Evolutionary conservation across 129 eudicot species (phyloP).

Genomic region (Artemisia argyi): DNA sequence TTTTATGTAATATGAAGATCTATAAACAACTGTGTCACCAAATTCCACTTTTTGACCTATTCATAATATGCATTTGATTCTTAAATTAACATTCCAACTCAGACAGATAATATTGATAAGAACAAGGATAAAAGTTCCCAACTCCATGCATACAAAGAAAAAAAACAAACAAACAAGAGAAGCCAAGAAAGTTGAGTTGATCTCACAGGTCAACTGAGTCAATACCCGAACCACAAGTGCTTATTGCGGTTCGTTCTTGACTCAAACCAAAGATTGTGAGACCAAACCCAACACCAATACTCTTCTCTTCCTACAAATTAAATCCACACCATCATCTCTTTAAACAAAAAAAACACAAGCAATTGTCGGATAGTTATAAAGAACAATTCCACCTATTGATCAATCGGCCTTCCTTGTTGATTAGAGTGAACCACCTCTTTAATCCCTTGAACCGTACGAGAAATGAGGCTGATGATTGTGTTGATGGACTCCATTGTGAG

Average conservation of each 20-base stretch:
- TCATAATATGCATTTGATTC: background rate
- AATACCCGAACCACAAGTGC: constrained; percentile 91
- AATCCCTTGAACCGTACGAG: constrained; percentile 68
- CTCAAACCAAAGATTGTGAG: constrained; percentile 50
- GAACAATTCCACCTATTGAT: constrained; percentile 26
- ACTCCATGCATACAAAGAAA: constrained; percentile 14
- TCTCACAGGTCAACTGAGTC: constrained; percentile 64
- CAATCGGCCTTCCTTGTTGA: constrained; percentile 28
- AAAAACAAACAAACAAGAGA: constrained; percentile 34
- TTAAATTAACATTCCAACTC: background rate
- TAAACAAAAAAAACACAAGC: constrained; percentile 19
- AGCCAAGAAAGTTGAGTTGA: constrained; percentile 25
- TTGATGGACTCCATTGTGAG: constrained; percentile 65
- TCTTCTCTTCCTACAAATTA: constrained; percentile 36
- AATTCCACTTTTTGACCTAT: too few species aligned
- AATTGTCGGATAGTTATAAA: background rate
- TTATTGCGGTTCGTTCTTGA: constrained; percentile 91
- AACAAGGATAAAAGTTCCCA: background rate
- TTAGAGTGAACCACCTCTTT: constrained; percentile 50
- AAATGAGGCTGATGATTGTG: constrained; percentile 53
- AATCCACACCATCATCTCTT: constrained; percentile 30
- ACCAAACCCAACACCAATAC: constrained; percentile 23
- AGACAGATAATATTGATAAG: background rate
- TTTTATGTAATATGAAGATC: too few species aligned
- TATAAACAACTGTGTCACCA: too few species aligned